A percentile compares a stretch with the other conserved stretches of the same genome.
Conservation (phyloP, 1,284 basidiomycete species). For the Polyporus tsugae region DNA sequence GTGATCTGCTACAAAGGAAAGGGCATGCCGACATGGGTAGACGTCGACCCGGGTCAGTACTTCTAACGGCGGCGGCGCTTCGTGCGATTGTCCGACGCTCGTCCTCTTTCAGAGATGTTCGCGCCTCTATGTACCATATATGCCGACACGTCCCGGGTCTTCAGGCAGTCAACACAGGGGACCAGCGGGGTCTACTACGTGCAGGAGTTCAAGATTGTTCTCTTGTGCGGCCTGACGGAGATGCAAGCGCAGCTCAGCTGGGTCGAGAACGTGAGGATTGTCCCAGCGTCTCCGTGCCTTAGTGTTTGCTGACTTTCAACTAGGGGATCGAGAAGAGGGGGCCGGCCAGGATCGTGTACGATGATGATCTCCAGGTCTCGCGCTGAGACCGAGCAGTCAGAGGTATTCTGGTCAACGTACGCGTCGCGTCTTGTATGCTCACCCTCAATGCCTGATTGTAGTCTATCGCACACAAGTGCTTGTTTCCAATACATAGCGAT, state of each 20-base stretch:
- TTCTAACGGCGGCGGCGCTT: not conserved
- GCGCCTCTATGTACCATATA: conserved; percentile 51
- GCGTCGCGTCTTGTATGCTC: not conserved
- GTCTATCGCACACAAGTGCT: not conserved
- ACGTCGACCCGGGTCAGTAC: conserved; percentile 49
- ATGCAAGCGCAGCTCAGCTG: conserved; percentile 55
- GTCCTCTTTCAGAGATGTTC: conserved; percentile 47
- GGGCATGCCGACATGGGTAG: conserved; percentile 51
- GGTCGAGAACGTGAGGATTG: conserved; percentile 46
- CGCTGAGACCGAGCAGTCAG: not conserved
- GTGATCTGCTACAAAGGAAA: conserved; percentile 54
- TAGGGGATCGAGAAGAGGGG: conserved; percentile 18
- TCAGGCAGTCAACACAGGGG: conserved; percentile 29
- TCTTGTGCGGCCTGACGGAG: conserved; percentile 58
- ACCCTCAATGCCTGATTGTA: not conserved
- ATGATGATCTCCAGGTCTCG: conserved; percentile 24
- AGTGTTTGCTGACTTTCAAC: not conserved
- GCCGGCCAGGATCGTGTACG: conserved; percentile 31
- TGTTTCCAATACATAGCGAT: not conserved
- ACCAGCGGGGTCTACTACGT: conserved; percentile 43
- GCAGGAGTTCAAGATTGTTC: conserved; percentile 53
- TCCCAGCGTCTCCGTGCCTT: too few species aligned
- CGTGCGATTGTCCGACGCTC: not conserved
- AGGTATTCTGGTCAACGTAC: not conserved
- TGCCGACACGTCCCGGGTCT: conserved; percentile 48